Evolutionary conservation across 2,329 filamentous ascomycete genomes (phyloP).

Genomic region (Rhinocladiella mackenziei): DNA sequence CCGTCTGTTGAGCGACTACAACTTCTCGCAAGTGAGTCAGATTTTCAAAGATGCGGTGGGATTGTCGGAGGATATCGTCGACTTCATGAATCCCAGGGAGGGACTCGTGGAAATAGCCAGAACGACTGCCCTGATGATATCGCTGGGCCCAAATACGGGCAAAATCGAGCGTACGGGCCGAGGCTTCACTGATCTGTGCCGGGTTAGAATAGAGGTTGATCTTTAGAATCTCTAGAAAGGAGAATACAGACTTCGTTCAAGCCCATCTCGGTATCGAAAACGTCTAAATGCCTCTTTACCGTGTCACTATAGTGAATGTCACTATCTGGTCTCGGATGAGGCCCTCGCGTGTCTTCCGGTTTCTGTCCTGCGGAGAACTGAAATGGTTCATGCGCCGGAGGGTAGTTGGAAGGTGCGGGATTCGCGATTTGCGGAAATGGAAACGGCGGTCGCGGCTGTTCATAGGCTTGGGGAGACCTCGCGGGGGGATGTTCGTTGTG

Average conservation of each 20-base stretch:
- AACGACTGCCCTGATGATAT: constrained; percentile 44
- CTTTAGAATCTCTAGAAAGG: not conserved
- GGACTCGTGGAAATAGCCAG: constrained; percentile 41
- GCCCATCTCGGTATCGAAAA: constrained; percentile 55
- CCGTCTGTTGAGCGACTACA: constrained; percentile 57
- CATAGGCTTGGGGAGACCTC: constrained; percentile 15
- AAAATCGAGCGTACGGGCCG: constrained; percentile 44
- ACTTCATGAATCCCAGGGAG: constrained; percentile 44
- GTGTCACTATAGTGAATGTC: constrained; percentile 41
- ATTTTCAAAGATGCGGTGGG: constrained; percentile 46
- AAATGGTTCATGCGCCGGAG: constrained; percentile 16
- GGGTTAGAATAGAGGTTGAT: constrained; percentile 17
- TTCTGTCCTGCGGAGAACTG: constrained; percentile 21
- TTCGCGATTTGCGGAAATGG: constrained; percentile 7
- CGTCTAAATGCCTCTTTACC: constrained; percentile 62
- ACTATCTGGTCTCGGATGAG: constrained; percentile 7
- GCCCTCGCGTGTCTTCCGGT: constrained; percentile 11
- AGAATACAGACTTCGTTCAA: constrained; percentile 44
- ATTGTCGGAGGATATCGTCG: constrained; percentile 45
- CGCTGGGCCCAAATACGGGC: constrained; percentile 41
- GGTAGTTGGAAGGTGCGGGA: constrained; percentile 1
- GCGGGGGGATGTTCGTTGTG: constrained; percentile 11
- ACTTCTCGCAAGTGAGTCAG: constrained; percentile 58
- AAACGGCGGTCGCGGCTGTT: constrained; percentile 8
- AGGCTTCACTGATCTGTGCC: constrained; percentile 43